Evolutionary conservation across 2,329 filamentous ascomycete genomes (phyloP).

Genomic region (Aureobasidium sp.): DNA sequence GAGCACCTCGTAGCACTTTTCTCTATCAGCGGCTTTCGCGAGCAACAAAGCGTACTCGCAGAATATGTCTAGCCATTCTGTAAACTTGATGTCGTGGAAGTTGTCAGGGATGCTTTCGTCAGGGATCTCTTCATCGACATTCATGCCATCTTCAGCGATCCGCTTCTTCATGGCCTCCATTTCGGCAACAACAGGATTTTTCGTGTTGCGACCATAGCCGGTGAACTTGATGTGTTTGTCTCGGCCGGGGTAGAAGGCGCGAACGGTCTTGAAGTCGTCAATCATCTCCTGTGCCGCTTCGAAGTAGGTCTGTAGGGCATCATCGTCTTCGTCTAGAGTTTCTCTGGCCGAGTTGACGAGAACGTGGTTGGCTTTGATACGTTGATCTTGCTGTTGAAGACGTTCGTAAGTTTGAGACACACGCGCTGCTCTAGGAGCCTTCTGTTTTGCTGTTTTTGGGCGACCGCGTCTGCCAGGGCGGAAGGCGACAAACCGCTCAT

Average conservation of each 20-base stretch:
- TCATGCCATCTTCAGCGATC: constrained; percentile 33
- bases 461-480: not conserved
- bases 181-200: constrained; percentile 23
- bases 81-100: constrained; percentile 74
- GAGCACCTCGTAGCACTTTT: constrained; percentile 73
- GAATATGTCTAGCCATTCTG: constrained; percentile 84
- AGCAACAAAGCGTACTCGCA: constrained; percentile 76
- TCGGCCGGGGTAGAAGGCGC: constrained; percentile 50
- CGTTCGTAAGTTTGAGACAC: constrained; percentile 9
- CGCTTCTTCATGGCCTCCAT: constrained; percentile 35
- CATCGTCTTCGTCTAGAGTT: constrained; percentile 41
- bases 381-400: constrained; percentile 13
- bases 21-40: constrained; percentile 58
- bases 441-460: not conserved
- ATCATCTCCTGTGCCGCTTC: constrained; percentile 53
- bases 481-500: not conserved
- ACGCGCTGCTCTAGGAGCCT: not conserved
- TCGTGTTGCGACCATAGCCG: constrained; percentile 26
- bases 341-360: constrained; percentile 42
- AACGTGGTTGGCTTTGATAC: constrained; percentile 31
- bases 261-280: constrained; percentile 54
- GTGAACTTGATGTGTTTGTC: constrained; percentile 44
- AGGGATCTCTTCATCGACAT: constrained; percentile 20
- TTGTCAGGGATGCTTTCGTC: constrained; percentile 35
- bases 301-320: constrained; percentile 50